These are phyloP conservation scores for Physcomitrellopsis africana DNA, from an alignment of 225 moss, liverwort and hornwort genomes.

Conservation along the genomic window DNA sequence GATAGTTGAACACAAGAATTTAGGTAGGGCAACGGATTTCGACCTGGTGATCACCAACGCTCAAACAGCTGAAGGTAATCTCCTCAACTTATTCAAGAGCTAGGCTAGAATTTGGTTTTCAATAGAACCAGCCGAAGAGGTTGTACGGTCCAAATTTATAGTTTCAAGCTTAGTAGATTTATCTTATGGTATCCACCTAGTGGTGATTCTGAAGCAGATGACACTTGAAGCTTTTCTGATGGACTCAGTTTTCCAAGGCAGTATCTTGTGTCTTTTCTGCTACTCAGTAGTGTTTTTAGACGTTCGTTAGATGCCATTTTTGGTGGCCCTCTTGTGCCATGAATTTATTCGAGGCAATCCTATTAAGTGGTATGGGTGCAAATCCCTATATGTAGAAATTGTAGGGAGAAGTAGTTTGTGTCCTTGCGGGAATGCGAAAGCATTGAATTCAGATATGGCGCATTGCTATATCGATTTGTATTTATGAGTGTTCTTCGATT, in stretches of 20 bases:
- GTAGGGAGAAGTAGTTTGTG: background rate
- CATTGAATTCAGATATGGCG: constrained; percentile 2
- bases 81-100: constrained; percentile 4
- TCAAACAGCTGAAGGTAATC: constrained; percentile 85
- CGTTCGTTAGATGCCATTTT: background rate
- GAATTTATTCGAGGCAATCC: background rate
- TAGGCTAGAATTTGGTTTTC: background rate
- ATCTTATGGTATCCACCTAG: constrained; percentile 13
- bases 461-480: background rate
- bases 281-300: background rate
- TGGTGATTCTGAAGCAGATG: constrained; percentile 6
- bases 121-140: background rate
- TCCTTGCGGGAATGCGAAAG: constrained; percentile 16
- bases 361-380: background rate
- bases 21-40: constrained; percentile 83
- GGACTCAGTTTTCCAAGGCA: no score
- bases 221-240: background rate
- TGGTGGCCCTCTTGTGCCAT: background rate
- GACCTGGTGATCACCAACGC: constrained; percentile 96
- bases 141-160: background rate
- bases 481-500: background rate
- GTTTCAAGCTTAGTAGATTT: background rate
- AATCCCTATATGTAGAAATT: constrained; percentile 17
- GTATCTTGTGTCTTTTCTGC: no score
- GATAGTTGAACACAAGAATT: constrained; percentile 91